Base-by-base conservation (phyloP, 441 rosid species). In the Erysimum pusillum region DNA sequence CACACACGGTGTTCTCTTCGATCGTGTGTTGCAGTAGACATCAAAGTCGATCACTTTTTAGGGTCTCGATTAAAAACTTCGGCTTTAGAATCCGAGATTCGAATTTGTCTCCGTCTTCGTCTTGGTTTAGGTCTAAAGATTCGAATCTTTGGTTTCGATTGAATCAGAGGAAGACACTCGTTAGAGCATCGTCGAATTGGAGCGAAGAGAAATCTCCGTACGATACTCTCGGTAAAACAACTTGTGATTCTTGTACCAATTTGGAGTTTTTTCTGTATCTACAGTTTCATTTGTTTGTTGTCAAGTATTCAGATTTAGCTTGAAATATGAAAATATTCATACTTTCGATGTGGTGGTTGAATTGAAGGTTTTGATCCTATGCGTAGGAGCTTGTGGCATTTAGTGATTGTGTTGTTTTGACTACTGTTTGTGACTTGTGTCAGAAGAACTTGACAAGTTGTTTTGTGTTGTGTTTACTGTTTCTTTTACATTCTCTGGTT, bases 201-300 rank as follows among this genome's bases (percentile, higher is more conserved):
- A 67, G 81, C 20, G 77, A 89, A 66, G 88, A 85, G 80, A 90
- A 85, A 76, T 89, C 98, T 76, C 99, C 99, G 0, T 93, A 95
- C 54, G 97, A 93, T 66, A 95, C 99, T 67, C 92, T 96, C 7
- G 99, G 99, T 92, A 89, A 67, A 18, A 35, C 28, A n/a, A 7
- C 18, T 45, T 45, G 14, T 36, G 18, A 0, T 63, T 11, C 2
- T 67, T 11, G 17, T 25, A 61, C 41, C 45, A 18, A 38, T 32
- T 44, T 17, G 2, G 22, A 6, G 34, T 7, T 36, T 52, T 6
- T 13, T 44, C 7, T 38, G 20, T 59, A 10, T n/a, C 61, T 20
- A 14, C 41, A 18, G 32, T 15, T 57, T 13, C 54, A 63, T 46
- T 15, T 22, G 3, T 59, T 7, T 63, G 20, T 12, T 1, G 25